Evolutionary conservation across 305 asterid genomes (phyloP), one percentile per base, ranked within the genome.

Genomic region (Fraxinus albicans): DNA sequence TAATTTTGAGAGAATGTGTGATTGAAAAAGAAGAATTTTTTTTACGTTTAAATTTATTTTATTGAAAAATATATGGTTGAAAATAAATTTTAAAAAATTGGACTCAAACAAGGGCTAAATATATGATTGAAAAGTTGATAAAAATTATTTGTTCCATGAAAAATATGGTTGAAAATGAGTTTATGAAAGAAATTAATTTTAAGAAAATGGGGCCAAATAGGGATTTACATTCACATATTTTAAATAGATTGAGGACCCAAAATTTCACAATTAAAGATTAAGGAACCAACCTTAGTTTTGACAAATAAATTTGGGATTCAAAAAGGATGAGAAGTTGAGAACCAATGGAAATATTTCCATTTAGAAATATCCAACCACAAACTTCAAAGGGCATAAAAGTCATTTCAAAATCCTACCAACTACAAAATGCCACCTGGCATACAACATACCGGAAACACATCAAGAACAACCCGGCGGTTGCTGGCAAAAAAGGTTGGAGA

Each of bases 401-500:
- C 79, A 12, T 76, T 67, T 38, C 12, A 25, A 0, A 2, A 17
- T 2, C 38, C 9, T 80, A 85, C 90, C 87, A 87, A 84, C 81
- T 58, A 80, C 2, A 27, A 1, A 2, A 17, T 3, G 87, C 87
- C 88, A 89, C 85, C 88, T 87, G 90, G 83, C 89, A 81, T 55
- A 23, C 2, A 42, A 21, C 15, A 42, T 81, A 53, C 84, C 55
- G 8, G 34, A 80, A 47, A 72, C 75, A 83, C 38, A 38, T 80
- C 50, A 63, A 81, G 83, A 84, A 86, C 80, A 86, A 85, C 84
- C 83, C 84, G 87, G 86, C 92, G 60, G 90, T 85, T 84, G 91
- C 87, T 84, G 89, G 82, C 69, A 38, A 80, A 60, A 78, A 58
- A 77, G 86, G 84, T 88, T 79, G 96, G 91, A 88, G 86, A 88